phyloP scores from a whole-genome alignment of 805 yeast species.

The Zygosaccharomyces bailii region DNA sequence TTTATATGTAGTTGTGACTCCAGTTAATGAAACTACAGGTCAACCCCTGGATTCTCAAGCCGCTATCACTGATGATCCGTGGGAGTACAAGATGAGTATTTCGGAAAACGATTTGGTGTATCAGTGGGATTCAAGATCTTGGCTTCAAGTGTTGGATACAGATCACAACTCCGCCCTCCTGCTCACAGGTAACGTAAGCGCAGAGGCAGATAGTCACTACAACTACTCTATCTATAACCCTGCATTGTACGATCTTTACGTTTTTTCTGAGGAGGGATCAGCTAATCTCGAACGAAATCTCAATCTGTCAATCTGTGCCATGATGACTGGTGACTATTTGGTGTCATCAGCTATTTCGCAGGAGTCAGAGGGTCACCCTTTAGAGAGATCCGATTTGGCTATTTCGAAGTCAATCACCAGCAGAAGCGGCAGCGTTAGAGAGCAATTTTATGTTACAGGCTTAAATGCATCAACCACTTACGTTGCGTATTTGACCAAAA shows the following conservation, averaged over 20 bases:
- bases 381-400: slow-evolving; percentile 18
- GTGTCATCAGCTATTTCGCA: slow-evolving; percentile 29
- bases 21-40: slow-evolving; percentile 25
- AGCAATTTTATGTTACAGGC: slow-evolving; percentile 60
- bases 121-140: slow-evolving; percentile 62
- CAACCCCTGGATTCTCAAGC: slow-evolving; percentile 10
- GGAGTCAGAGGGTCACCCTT: slow-evolving; percentile 5
- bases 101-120: slow-evolving; percentile 60
- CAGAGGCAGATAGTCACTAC: slow-evolving; percentile 16
- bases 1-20: slow-evolving; percentile 28
- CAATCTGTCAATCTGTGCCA: slow-evolving; percentile 68
- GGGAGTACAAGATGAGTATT: slow-evolving; percentile 67
- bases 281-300: slow-evolving; percentile 38
- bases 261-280: slow-evolving; percentile 44
- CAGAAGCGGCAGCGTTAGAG: slow-evolving; percentile 49
- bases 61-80: slow-evolving; percentile 25
- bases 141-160: slow-evolving; percentile 61
- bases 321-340: slow-evolving; percentile 48
- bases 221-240: slow-evolving; percentile 27
- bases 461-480: slow-evolving; percentile 61
- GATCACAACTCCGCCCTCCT: slow-evolving; percentile 67
- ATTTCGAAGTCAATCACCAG: slow-evolving; percentile 39
- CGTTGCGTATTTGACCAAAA: slow-evolving; percentile 58
- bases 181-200: slow-evolving; percentile 52
- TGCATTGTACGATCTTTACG: slow-evolving; percentile 39